These are phyloP conservation scores for Fusarium pininemorale DNA, from an alignment of 2,329 filamentous ascomycete species.

Conservation along the genomic window DNA sequence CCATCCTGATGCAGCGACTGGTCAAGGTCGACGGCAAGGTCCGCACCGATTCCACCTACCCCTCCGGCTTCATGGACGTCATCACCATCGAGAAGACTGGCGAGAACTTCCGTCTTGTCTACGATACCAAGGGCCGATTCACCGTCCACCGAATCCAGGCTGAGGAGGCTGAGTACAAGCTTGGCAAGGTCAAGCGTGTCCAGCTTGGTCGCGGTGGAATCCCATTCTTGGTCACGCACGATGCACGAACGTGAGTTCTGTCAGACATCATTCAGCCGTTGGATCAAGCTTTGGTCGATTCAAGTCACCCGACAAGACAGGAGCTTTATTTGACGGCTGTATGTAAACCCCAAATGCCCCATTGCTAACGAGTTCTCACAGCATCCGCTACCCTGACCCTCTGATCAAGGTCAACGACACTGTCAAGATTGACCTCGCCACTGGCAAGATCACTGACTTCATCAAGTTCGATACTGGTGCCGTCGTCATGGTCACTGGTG, in stretches of 20 bases:
- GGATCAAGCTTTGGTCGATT: slow-evolving; percentile 96
- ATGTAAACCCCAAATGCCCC: slow-evolving; percentile 52
- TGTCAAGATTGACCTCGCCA: slow-evolving; percentile 97
- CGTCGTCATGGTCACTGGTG: slow-evolving; percentile 98
- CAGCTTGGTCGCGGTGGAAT: slow-evolving; percentile 99
- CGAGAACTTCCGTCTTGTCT: slow-evolving; percentile 99
- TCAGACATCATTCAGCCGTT: slow-evolving; percentile 99
- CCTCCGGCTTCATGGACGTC: slow-evolving; percentile 99
- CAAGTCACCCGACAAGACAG: slow-evolving; percentile 47
- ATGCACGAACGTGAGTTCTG: slow-evolving; percentile 99
- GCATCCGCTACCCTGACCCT: slow-evolving; percentile 99
- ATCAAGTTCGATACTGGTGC: slow-evolving; percentile 99
- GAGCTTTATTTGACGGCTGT: slow-evolving; percentile 63
- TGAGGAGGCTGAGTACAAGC: slow-evolving; percentile 99
- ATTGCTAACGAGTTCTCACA: slow-evolving; percentile 59
- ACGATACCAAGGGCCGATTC: slow-evolving; percentile 99
- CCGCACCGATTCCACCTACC: slow-evolving; percentile 98
- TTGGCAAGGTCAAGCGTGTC: slow-evolving; percentile 99
- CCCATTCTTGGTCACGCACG: slow-evolving; percentile 99
- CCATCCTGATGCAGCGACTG: slow-evolving; percentile 99
- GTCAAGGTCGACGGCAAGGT: slow-evolving; percentile 99
- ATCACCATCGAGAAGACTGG: slow-evolving; percentile 99
- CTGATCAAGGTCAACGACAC: slow-evolving; percentile 99
- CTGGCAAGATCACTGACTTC: slow-evolving; percentile 98
- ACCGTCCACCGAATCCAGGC: slow-evolving; percentile 99